These are phyloP conservation scores for Calonectria pteridis DNA, from an alignment of 2,329 filamentous ascomycete species.

Conservation along the genomic window DNA sequence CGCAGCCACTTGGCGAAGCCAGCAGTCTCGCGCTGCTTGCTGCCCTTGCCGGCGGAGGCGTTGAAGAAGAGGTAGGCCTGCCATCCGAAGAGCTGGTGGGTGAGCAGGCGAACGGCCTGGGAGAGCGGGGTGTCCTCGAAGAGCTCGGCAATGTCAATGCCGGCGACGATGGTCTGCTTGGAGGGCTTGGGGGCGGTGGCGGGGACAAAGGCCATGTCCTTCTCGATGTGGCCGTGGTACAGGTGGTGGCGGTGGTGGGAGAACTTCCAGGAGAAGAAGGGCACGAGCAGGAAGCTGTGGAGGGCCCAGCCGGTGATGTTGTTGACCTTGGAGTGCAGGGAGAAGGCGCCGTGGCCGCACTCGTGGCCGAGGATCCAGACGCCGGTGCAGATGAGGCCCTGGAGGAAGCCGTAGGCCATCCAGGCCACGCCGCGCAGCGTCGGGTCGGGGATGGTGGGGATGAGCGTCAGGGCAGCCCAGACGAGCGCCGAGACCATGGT, in stretches of 20 bases:
- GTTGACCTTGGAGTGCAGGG: constrained; percentile 67
- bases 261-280: constrained; percentile 81
- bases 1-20: constrained; percentile 54
- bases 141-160: constrained; percentile 63
- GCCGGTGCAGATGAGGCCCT: constrained; percentile 76
- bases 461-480: constrained; percentile 66
- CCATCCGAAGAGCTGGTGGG: constrained; percentile 76
- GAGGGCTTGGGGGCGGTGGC: constrained; percentile 55
- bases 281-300: constrained; percentile 76
- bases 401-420: constrained; percentile 71
- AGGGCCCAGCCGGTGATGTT: constrained; percentile 72
- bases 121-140: constrained; percentile 74
- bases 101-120: constrained; percentile 65
- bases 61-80: constrained; percentile 74
- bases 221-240: constrained; percentile 75
- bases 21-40: constrained; percentile 58
- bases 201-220: constrained; percentile 75
- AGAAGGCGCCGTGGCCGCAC: constrained; percentile 78
- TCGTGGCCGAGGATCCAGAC: constrained; percentile 80
- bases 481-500: constrained; percentile 61
- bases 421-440: constrained; percentile 62
- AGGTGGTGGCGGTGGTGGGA: constrained; percentile 78
- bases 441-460: constrained; percentile 61
- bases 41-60: constrained; percentile 61
- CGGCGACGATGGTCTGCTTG: constrained; percentile 49